Evolutionary conservation across 306 rosid genomes (phyloP), one percentile per base, ranked within the genome.

Genomic region (Trichosanthes cucumerina): DNA sequence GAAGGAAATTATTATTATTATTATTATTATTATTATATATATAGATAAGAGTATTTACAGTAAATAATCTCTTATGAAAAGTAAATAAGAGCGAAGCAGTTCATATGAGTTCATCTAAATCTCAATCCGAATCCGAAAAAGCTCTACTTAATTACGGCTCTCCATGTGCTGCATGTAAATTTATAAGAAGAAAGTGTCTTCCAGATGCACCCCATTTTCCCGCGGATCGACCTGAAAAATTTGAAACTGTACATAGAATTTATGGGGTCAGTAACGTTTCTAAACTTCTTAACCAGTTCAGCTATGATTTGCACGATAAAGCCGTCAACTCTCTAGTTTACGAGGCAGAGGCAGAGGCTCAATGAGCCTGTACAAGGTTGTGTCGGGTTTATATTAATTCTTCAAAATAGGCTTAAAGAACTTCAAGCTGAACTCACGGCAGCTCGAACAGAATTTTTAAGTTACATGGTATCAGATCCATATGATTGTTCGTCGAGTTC

Each of bases 321-420:
- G 56, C 81, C 5, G 66, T 23, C 1, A 78, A 63, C 6, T 83
- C 89, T 0, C 69, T 84, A 0, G 77, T 82, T 1, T 88, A 82
- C 59, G 91, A 88, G 71, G 89, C 89, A 0, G 84, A 83, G 44
- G 85, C 82, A 13, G n/a, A 83, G 91, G 28, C 69, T 78, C 3
- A 28, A 78, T 4, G 89, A 84, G 28, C 89, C 91, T 0, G 82
- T 83, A 3, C 74, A 79, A 4, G 91, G 91, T 2, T 83, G 91
- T 43, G 80, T 84, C 1, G 83, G 85, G 4, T 54, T 80, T 34
- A 69, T 85, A 36, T 50, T 83, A 0, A 8, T 53, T 16, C 85
- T 85, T 44, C 84, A 87, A 5, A 26, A 75, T 6, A 24, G 15
- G 1, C 86, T 87, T 7, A 73, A 62, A 21, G 62, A 23, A 15